These are phyloP conservation scores for Neoboletus brunneissimus DNA, from an alignment of 768 basidiomycete species.

Conservation along the genomic window DNA sequence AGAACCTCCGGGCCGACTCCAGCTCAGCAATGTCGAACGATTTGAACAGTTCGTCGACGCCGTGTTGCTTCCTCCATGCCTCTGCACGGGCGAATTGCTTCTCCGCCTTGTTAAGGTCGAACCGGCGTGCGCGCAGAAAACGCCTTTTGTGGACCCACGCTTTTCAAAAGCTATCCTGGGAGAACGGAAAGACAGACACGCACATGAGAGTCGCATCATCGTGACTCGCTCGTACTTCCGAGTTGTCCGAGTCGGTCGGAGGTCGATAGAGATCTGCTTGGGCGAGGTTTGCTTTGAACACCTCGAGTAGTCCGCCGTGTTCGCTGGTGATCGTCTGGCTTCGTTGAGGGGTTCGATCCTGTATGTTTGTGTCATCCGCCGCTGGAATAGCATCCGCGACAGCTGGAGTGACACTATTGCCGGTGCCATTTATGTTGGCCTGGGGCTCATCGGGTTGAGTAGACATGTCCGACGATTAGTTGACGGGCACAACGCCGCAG, in stretches of 20 bases:
- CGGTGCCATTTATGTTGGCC: not conserved
- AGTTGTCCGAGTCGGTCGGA: conserved; percentile 25
- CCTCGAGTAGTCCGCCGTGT: conserved; percentile 28
- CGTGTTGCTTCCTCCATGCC: conserved; percentile 62
- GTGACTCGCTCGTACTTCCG: conserved; percentile 42
- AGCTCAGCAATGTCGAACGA: conserved; percentile 60
- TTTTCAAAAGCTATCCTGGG: not conserved
- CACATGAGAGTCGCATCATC: conserved; percentile 69
- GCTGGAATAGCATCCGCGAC: not conserved
- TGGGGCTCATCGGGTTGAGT: not conserved
- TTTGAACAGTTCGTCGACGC: conserved; percentile 61
- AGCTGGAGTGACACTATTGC: not conserved
- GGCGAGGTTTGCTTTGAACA: conserved; percentile 52
- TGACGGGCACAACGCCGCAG: not conserved
- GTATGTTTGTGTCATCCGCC: not conserved
- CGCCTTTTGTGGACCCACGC: conserved; percentile 44
- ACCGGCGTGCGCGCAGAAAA: conserved; percentile 78
- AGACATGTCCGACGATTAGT: not conserved
- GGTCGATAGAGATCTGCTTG: conserved; percentile 53
- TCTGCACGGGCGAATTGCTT: conserved; percentile 69
- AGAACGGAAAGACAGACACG: conserved; percentile 19
- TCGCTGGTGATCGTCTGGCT: not conserved
- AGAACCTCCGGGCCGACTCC: conserved; percentile 56
- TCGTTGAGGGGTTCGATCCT: not conserved
- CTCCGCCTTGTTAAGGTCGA: conserved; percentile 58